Conservation (phyloP, 495 filamentous ascomycete species). For the Neurospora sp. region DNA sequence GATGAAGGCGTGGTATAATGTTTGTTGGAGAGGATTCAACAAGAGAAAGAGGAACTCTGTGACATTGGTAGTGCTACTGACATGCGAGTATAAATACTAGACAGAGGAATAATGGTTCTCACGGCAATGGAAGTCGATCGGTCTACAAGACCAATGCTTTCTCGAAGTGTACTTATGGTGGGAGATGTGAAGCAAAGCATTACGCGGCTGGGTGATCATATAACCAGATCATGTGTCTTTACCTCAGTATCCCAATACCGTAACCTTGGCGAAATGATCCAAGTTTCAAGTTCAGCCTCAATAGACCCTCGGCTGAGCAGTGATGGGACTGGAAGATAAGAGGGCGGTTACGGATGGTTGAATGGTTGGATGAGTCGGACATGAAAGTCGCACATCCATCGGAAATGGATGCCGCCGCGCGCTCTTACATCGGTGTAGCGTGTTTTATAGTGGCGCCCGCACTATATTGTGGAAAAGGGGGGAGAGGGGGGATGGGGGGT, state of each 20-base stretch:
- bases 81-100: neutral
- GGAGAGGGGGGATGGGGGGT: neutral
- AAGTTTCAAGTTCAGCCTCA: neutral
- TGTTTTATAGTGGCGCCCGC: neutral
- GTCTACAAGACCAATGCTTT: neutral
- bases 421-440: neutral
- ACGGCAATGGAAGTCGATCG: neutral
- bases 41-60: neutral
- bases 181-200: neutral
- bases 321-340: neutral
- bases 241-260: neutral
- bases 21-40: neutral
- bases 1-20: neutral
- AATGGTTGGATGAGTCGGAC: neutral
- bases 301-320: neutral
- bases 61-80: neutral
- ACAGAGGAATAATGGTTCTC: neutral
- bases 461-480: neutral
- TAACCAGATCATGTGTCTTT: neutral
- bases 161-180: neutral
- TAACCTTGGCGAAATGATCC: neutral
- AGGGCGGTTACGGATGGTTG: neutral
- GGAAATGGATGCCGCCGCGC: neutral
- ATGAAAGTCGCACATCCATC: neutral
- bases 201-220: neutral